A percentile compares a stretch with the other conserved stretches of the same genome.
Conservation (phyloP, 2,329 filamentous ascomycete genomes). For the Juglanconis oblonga region DNA sequence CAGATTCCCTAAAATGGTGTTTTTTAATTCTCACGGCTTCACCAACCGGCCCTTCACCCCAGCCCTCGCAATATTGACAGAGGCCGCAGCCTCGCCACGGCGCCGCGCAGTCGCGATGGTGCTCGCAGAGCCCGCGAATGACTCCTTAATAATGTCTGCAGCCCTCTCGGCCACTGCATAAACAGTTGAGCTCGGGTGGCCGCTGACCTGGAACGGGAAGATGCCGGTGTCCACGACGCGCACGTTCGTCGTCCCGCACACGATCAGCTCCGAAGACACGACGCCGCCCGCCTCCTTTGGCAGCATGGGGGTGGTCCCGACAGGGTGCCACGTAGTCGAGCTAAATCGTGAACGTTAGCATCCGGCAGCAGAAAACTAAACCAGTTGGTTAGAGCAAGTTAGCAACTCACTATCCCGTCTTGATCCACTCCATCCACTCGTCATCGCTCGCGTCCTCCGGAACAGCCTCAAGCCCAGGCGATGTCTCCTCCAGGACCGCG, state of each 20-base stretch:
- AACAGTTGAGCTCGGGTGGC: not conserved
- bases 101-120: not conserved
- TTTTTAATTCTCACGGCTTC: not conserved
- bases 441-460: constrained; percentile 2
- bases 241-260: not conserved
- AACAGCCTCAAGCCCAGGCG: not conserved
- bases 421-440: not conserved
- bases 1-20: not conserved
- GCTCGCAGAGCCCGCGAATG: not conserved
- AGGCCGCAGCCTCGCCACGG: not conserved
- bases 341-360: not conserved
- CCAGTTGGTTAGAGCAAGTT: not conserved
- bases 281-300: not conserved
- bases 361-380: not conserved
- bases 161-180: not conserved
- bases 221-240: not conserved
- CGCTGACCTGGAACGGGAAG: not conserved
- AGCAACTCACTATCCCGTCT: not conserved
- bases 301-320: not conserved
- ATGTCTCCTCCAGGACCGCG: not conserved
- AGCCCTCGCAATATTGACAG: not conserved
- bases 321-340: not conserved
- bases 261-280: not conserved
- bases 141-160: not conserved
- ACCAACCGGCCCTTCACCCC: not conserved